Percentiles rank a stretch among this genome's conserved stretches.
These are phyloP conservation scores for Mycena maculata DNA, from an alignment of 768 basidiomycete genomes.

Conservation along the genomic window DNA sequence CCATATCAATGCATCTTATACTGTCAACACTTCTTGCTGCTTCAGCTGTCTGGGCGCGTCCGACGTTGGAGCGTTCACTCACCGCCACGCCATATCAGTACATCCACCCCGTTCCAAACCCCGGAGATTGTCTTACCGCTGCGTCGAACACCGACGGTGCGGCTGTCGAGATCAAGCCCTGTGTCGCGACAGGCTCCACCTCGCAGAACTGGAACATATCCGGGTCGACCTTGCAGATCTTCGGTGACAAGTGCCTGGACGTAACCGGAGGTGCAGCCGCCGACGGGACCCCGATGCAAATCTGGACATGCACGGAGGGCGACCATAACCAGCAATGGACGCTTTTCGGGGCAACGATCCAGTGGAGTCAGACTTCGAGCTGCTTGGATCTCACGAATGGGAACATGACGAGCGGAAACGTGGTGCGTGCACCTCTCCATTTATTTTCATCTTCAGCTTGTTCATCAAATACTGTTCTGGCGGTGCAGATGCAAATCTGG, in stretches of 20 bases:
- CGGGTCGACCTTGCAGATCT: conserved; percentile 31
- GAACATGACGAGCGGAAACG: conserved; percentile 10
- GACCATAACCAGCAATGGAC: conserved; percentile 35
- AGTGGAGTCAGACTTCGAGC: conserved; percentile 7
- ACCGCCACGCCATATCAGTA: conserved; percentile 11
- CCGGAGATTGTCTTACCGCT: conserved; percentile 35
- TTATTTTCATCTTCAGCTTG: no score
- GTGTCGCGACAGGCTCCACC: conserved; percentile 35
- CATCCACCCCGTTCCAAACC: conserved; percentile 12
- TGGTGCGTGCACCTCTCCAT: background rate
- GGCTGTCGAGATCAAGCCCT: conserved; percentile 32
- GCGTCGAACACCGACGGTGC: conserved; percentile 41
- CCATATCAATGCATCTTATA: no score
- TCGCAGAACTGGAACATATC: conserved; percentile 38
- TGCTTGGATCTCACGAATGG: conserved; percentile 25
- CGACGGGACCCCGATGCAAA: conserved; percentile 38
- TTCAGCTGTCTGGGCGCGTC: no score
- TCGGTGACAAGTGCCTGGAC: conserved; percentile 36
- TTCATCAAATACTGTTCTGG: no score
- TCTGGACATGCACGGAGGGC: conserved; percentile 36
- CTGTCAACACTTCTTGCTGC: no score
- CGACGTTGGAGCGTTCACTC: no score
- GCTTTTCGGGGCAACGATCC: conserved; percentile 13
- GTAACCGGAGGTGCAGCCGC: conserved; percentile 34
- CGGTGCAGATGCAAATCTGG: no score